Base-by-base conservation (phyloP, 2,329 filamentous ascomycete genomes). In the Ceratocystis harringtonii region DNA sequence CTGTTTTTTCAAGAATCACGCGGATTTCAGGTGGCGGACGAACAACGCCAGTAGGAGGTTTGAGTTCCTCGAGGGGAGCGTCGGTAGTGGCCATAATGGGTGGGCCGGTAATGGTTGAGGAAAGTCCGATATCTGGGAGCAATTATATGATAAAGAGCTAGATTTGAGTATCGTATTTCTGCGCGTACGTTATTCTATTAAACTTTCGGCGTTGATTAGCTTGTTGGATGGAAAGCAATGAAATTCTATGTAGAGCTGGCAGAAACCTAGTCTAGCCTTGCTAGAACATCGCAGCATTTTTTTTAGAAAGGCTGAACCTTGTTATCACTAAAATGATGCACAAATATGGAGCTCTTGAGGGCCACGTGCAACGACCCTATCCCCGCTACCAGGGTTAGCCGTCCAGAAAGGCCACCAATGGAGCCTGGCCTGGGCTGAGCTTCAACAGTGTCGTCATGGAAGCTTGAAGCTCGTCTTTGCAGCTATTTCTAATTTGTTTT, bases 11-110 rank as follows among this genome's bases (percentile, higher is more conserved):
- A 72, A 99, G 85, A 70, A 92, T 76, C 74, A 80, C 79, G 79
- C 91, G 86, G 72, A 96, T 91, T 73, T 92, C 89, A 73, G 86
- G 92, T 10, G 94, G 94, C 25, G 94, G 94, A 65, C 96, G 82
- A 66, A 96, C 89, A 69, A 96, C 82, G 68, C 91, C 90, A 67
- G 86, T 78, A 2, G 92, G 92, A 43, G 90, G 85, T 74, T 91
- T 92, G 74, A 85, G 83, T 68, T 85, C 82, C 69, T 91, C 84
- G 65, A 86, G 78, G 61, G 78, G 75, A 69, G 78, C 74, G 74
- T 83, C 81, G 45, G 44, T 25, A 10, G 62, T 15, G n/a, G 62
- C 62, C 62, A 62, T 62, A 6, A 5, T 45, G 41, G 12, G 41
- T 2, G 60, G 7, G 15, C 12, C 12, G 25, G n/a, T 12, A n/a